These are phyloP conservation scores for Gamsiella multidivaricata DNA, from an alignment of 192 early-diverging fungal genomes.

Conservation along the genomic window DNA sequence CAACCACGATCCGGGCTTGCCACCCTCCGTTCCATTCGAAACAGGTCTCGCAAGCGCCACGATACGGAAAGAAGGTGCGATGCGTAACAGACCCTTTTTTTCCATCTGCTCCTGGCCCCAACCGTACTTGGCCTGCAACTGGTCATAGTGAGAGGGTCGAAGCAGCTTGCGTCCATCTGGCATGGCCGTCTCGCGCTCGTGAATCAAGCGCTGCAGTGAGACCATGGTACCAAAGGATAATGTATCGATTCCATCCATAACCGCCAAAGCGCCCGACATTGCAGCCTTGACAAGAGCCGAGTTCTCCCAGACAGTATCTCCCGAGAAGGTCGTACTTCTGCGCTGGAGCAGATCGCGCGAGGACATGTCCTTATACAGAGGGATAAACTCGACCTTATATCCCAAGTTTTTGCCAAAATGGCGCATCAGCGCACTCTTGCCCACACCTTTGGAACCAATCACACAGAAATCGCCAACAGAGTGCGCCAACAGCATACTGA, in stretches of 20 bases:
- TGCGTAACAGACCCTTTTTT: conserved; percentile 61
- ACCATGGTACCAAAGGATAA: conserved; percentile 77
- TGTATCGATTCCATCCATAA: conserved; percentile 80
- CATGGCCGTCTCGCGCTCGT: conserved; percentile 75
- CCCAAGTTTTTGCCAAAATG: conserved; percentile 65
- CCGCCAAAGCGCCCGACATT: conserved; percentile 74
- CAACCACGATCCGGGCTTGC: conserved; percentile 72
- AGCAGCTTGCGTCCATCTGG: conserved; percentile 74
- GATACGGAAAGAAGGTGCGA: conserved; percentile 82
- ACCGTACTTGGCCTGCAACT: conserved; percentile 59
- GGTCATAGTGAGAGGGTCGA: conserved; percentile 63
- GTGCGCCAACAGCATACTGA: conserved; percentile 67
- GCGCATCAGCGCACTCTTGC: conserved; percentile 75
- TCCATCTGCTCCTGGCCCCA: conserved; percentile 62
- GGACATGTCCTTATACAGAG: conserved; percentile 83
- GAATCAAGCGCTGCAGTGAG: conserved; percentile 70
- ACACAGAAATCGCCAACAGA: conserved; percentile 75
- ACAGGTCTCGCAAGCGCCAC: conserved; percentile 71
- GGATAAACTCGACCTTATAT: conserved; percentile 75
- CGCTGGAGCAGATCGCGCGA: conserved; percentile 82
- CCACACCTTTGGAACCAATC: conserved; percentile 78
- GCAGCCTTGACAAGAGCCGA: conserved; percentile 79
- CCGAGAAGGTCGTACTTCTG: conserved; percentile 73
- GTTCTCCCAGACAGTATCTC: conserved; percentile 83
- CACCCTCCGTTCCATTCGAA: conserved; percentile 57